A percentile compares a stretch with the other conserved stretches of the same genome.
phyloP scores from a whole-genome alignment of 352 stramenopile species.

The Pilasporangium apinafurcum region DNA sequence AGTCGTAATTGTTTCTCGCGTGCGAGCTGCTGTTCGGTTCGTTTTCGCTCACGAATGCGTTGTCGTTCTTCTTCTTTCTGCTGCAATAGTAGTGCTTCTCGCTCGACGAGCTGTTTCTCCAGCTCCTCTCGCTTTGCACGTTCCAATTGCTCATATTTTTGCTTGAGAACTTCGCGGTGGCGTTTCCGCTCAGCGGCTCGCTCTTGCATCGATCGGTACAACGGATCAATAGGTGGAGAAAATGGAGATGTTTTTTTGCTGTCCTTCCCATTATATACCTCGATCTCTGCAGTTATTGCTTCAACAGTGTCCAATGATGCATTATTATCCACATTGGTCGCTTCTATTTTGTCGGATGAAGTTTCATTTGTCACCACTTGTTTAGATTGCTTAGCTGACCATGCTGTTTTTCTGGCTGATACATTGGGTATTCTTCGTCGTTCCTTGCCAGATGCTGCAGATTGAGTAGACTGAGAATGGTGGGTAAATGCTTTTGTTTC shows the following conservation, averaged over 20 bases:
- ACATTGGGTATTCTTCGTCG: too few species aligned
- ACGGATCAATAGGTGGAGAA: constrained; percentile 14
- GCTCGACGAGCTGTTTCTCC: constrained; percentile 29
- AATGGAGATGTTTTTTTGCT: not conserved
- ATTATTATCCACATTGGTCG: not conserved
- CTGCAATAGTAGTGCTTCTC: constrained; percentile 25
- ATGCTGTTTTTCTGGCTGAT: too few species aligned
- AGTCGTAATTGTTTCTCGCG: constrained; percentile 25
- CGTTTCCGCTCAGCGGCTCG: constrained; percentile 44
- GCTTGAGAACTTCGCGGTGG: constrained; percentile 41
- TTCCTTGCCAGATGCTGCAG: too few species aligned
- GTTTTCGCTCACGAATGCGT: constrained; percentile 29
- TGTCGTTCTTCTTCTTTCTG: constrained; percentile 31
- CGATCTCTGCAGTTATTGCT: not conserved
- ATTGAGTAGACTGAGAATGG: too few species aligned
- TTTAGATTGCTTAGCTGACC: too few species aligned
- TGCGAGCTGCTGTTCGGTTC: constrained; percentile 16
- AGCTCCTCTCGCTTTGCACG: constrained; percentile 36
- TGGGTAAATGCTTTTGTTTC: too few species aligned
- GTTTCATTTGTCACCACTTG: too few species aligned
- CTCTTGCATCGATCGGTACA: constrained; percentile 52
- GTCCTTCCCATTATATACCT: not conserved
- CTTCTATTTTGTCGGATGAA: too few species aligned
- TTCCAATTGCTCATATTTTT: constrained; percentile 43
- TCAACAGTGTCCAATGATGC: too few species aligned